Evolutionary conservation across 2,329 filamentous ascomycete genomes (phyloP).

Genomic region (Onygena corvina): DNA sequence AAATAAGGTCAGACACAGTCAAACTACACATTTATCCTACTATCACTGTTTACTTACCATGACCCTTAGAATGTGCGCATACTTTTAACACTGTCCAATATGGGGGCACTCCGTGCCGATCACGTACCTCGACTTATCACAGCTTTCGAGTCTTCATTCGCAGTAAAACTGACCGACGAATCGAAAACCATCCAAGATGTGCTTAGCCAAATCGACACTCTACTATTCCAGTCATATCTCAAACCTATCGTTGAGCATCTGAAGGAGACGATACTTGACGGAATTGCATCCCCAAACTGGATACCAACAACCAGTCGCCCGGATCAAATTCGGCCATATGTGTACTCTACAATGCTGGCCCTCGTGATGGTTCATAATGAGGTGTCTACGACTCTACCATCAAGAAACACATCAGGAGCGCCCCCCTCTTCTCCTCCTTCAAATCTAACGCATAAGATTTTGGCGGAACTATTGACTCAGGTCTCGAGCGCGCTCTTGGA

Average conservation of each 20-base stretch:
- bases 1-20: constrained; percentile 38
- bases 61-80: constrained; percentile 66
- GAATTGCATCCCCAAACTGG: constrained; percentile 63
- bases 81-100: constrained; percentile 85
- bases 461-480: constrained; percentile 77
- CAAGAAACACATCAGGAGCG: constrained; percentile 50
- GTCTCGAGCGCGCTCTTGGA: constrained; percentile 67
- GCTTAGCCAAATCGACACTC: constrained; percentile 75
- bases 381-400: constrained; percentile 60
- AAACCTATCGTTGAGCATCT: constrained; percentile 60
- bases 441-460: constrained; percentile 64
- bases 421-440: constrained; percentile 57
- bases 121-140: constrained; percentile 79
- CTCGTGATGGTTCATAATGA: constrained; percentile 89
- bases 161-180: constrained; percentile 87
- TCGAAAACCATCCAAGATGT: constrained; percentile 84
- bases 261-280: constrained; percentile 56
- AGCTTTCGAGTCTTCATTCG: constrained; percentile 88
- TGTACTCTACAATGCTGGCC: constrained; percentile 73
- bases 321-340: constrained; percentile 68
- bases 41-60: constrained; percentile 1
- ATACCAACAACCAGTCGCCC: constrained; percentile 49
- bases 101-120: constrained; percentile 68
- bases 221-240: constrained; percentile 87
- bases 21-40: constrained; percentile 46